A percentile compares a stretch with the other conserved stretches of the same genome.
These are phyloP conservation scores for Smithsoniella earleae DNA, from an alignment of 163 green algal species.

Conservation along the genomic window DNA sequence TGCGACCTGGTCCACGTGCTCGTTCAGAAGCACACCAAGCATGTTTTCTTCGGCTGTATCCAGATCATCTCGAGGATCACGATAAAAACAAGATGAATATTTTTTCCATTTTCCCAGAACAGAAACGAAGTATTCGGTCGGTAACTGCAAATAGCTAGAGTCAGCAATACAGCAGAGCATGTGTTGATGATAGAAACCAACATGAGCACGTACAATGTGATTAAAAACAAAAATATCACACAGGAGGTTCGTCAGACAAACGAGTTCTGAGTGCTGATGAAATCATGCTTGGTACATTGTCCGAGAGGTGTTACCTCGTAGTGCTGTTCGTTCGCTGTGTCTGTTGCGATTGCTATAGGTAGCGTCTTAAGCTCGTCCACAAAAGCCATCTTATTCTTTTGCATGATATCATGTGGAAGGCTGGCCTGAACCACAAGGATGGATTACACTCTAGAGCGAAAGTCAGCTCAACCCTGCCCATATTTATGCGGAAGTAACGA, in stretches of 20 bases:
- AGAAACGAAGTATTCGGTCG: constrained; percentile 83
- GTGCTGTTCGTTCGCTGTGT: constrained; percentile 87
- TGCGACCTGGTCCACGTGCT: no score
- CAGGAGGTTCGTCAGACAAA: neutral
- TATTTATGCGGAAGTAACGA: neutral
- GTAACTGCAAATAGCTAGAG: constrained; percentile 52
- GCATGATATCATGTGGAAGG: neutral
- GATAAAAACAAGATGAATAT: constrained; percentile 84
- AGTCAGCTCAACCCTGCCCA: neutral
- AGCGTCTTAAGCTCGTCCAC: constrained; percentile 66
- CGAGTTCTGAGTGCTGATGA: neutral
- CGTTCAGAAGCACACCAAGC: constrained; percentile 51
- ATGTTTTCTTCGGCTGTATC: constrained; percentile 83
- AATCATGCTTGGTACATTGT: neutral
- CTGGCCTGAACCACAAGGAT: neutral
- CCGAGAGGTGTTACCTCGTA: constrained; percentile 62
- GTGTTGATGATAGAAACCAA: neutral
- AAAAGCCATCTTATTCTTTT: constrained; percentile 50
- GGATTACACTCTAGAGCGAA: constrained; percentile 2
- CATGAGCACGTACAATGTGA: neutral
- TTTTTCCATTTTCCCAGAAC: constrained; percentile 81
- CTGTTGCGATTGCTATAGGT: constrained; percentile 75
- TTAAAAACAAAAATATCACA: no score
- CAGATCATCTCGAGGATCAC: constrained; percentile 45
- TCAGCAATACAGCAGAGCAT: no score